phyloP scores from a whole-genome alignment of 225 moss, liverwort and hornwort genomes.

The Straminergon stramineum region DNA sequence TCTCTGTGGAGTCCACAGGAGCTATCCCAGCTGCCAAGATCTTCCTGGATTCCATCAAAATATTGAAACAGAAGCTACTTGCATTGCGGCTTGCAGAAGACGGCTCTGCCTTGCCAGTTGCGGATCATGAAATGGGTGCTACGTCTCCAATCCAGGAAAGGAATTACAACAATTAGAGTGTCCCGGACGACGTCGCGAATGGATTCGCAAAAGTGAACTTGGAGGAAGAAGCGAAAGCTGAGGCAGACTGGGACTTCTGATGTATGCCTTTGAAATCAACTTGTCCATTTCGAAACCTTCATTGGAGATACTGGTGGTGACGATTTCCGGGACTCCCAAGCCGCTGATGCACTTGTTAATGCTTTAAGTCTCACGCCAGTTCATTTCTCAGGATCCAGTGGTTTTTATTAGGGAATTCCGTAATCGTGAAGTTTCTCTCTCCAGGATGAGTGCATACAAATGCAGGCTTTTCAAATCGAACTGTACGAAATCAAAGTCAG shows the following conservation, averaged over 20 bases:
- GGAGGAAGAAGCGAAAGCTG: not conserved
- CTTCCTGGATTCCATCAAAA: slow-evolving; percentile 49
- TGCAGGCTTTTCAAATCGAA: not conserved
- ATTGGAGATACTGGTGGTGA: not conserved
- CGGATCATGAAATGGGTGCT: not conserved
- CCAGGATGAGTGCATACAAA: not conserved
- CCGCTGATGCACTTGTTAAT: too few species aligned
- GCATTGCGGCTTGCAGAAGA: slow-evolving; percentile 35
- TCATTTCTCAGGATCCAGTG: not conserved
- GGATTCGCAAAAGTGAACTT: not conserved
- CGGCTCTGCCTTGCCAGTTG: not conserved
- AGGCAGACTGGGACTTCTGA: not conserved
- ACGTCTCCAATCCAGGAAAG: not conserved
- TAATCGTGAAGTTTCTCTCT: not conserved
- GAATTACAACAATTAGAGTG: not conserved
- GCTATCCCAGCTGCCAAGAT: slow-evolving; percentile 46
- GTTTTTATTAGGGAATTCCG: too few species aligned
- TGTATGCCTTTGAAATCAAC: not conserved
- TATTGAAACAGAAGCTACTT: slow-evolving; percentile 58
- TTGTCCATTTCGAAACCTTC: not conserved
- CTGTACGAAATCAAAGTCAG: too few species aligned
- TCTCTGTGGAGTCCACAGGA: slow-evolving; percentile 71
- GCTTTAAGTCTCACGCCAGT: not conserved
- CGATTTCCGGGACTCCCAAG: not conserved
- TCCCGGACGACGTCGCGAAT: not conserved